Evolutionary conservation across 2,329 filamentous ascomycete species (phyloP), one percentile per base, ranked within the genome.

Genomic region (Botryotinia convoluta): DNA sequence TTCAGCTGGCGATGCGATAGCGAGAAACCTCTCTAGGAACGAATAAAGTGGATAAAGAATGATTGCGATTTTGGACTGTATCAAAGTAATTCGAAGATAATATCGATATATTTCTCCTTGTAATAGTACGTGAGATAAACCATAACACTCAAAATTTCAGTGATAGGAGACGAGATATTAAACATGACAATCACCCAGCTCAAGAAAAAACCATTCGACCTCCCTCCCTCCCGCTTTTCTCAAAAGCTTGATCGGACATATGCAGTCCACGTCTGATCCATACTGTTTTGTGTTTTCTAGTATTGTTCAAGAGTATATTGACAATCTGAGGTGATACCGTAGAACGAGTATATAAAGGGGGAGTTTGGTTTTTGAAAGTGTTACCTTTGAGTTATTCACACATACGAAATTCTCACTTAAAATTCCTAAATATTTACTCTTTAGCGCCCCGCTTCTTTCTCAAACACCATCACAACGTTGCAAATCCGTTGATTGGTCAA

Each of bases 371-470:
- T 51, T 26, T 26, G 12, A 4, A 51, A 51, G 3, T 12, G 1
- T 5, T 26, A 26, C 0, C 22, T 3, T 20, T 4, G 4, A 51
- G 4, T 22, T 3, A 48, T 26, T 5, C 20, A 26, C 22, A 6
- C 4, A 14, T 5, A 14, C 4, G 20, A 0, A 51, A 51, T 5
- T 51, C 4, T 9, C 45, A 0, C 45, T 10, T 51, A 5, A 10
- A 14, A 26, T 26, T 3, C 0, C 22, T 1, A 51, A 14, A 51
- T 14, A 26, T 26, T 6, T 10, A 26, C 22, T 44, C 16, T 18
- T 2, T 4, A 26, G 20, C 0, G 0, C 26, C 10, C 8, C 20
- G 1, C 1, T 5, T 26, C 22, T 51, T 10, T 51, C 45, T 4
- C 0, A 12, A 51, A 51, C 10, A 10, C 22, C 45, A 26, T 48